Evolutionary conservation across 352 stramenopile species (phyloP).

Genomic region (Bremia lactucae): DNA sequence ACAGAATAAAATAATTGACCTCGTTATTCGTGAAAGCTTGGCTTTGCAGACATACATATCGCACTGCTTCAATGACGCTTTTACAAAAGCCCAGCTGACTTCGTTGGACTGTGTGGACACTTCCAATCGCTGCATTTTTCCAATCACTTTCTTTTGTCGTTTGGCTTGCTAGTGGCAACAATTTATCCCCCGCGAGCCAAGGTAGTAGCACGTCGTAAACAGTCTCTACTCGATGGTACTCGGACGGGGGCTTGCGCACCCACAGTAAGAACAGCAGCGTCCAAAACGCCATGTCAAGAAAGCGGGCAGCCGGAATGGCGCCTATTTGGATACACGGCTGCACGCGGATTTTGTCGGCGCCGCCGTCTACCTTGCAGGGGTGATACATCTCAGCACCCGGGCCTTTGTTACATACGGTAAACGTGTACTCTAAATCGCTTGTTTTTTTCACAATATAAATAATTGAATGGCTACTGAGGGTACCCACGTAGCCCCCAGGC

Average conservation of each 20-base stretch:
- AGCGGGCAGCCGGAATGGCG: conserved; percentile 41
- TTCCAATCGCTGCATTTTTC: conserved; percentile 21
- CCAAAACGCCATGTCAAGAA: conserved; percentile 84
- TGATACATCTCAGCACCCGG: conserved; percentile 81
- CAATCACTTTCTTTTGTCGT: conserved; percentile 23
- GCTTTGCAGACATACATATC: conserved; percentile 54
- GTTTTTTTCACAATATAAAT: conserved; percentile 80
- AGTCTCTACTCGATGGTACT: conserved; percentile 81
- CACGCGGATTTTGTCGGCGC: conserved; percentile 56
- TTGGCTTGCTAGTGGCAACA: conserved; percentile 47
- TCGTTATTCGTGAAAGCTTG: conserved; percentile 41
- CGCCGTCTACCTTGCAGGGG: conserved; percentile 17
- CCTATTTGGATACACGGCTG: conserved; percentile 63
- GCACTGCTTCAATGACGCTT: conserved; percentile 65
- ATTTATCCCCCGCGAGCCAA: conserved; percentile 67
- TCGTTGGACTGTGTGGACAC: conserved; percentile 51
- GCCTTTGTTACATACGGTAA: conserved; percentile 86
- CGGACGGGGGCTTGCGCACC: conserved; percentile 70
- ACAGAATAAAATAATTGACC: conserved; percentile 63
- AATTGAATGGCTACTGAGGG: conserved; percentile 57
- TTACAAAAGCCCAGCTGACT: conserved; percentile 76
- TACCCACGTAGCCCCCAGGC: conserved; percentile 73
- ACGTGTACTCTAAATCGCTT: conserved; percentile 42
- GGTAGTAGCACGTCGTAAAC: conserved; percentile 86
- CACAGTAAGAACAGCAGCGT: conserved; percentile 76